Percentiles rank a stretch among this genome's conserved stretches.
These are phyloP conservation scores for Beta corolliflora DNA, from an alignment of 179 eudicot species.

Conservation along the genomic window DNA sequence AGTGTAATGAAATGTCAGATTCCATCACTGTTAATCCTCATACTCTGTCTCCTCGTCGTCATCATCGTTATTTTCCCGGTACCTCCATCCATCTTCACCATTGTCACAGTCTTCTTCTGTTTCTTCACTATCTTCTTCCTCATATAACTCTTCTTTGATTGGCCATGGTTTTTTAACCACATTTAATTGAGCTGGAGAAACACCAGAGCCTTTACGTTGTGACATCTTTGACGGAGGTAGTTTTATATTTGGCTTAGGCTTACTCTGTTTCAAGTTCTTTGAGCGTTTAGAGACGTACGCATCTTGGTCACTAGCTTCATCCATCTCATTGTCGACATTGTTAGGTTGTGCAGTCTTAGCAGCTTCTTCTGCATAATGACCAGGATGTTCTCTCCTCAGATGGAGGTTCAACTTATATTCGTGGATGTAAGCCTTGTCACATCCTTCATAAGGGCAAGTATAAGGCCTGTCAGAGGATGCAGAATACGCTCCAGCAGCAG, in stretches of 20 bases:
- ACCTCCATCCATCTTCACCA: constrained; percentile 79
- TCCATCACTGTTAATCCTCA: constrained; percentile 54
- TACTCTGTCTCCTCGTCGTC: constrained; percentile 95
- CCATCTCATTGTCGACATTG: constrained; percentile 60
- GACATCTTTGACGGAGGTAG: constrained; percentile 67
- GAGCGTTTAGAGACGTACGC: constrained; percentile 59
- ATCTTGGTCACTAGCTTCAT: constrained; percentile 87
- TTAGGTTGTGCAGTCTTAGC: constrained; percentile 53
- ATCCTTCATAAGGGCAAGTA: constrained; percentile 87
- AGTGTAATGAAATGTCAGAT: constrained; percentile 6
- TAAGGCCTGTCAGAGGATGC: constrained; percentile 78
- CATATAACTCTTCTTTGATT: constrained; percentile 57
- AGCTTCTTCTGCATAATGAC: constrained; percentile 73
- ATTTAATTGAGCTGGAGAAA: constrained; percentile 48
- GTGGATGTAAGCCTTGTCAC: constrained; percentile 89
- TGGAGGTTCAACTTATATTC: constrained; percentile 96
- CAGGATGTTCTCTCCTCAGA: constrained; percentile 80
- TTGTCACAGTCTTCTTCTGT: constrained; percentile 92
- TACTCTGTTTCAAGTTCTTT: constrained; percentile 60
- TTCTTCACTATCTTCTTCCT: constrained; percentile 97
- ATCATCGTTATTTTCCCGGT: constrained; percentile 65
- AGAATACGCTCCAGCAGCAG: constrained; percentile 45
- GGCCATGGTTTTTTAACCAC: constrained; percentile 70
- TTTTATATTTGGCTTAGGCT: constrained; percentile 68
- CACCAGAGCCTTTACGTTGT: constrained; percentile 51